Evolutionary conservation across 495 filamentous ascomycete genomes (phyloP), one percentile per base, ranked within the genome.

Genomic region (Ascobolus immersus): DNA sequence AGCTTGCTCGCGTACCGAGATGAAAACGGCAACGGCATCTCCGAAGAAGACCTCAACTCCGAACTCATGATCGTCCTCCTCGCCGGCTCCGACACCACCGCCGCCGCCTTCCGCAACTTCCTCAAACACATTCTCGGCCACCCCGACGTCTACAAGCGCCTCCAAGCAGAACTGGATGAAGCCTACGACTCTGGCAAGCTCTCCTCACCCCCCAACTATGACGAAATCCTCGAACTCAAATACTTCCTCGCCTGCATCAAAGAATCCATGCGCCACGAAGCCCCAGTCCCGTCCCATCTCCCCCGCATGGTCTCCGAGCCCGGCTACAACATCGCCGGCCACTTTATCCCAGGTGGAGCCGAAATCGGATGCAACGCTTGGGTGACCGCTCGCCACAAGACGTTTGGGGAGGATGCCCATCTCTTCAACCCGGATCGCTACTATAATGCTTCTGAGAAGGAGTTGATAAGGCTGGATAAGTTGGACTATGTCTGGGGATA

Each of bases 211-310:
- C 61, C 52, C 48, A 40, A 51, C 0, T 64, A 56, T 53, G 53
- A 52, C 28, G 50, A 60, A 32, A 42, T 60, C 4, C 57, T 58
- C 36, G 45, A 47, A 15, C 52, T 68, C 20, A 53, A 61, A 0
- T 75, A 73, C 51, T 54, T 76, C 23, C 61, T 65, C 33, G 71
- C 71, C 1, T 68, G 64, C 37, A 59, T 77, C 33, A 72, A 71
- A 42, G 73, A 77, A 50, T 58, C 65, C 4, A 62, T 73, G 47
- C 64, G 71, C 22, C 44, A 73, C n/a, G 60, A 71, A 8, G 70
- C 73, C 2, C 60, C 72, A 2, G 59, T 65, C 7, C 63, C 64
- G 3, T 41, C 70, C 2, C 54, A 64, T 34, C 56, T 67, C 18
- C 57, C 63, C 12, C 57, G 68, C 0, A 43, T 61, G 2, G 62